Base-by-base conservation (phyloP, 2,329 filamentous ascomycete genomes). In the Aspergillus udagawae region DNA sequence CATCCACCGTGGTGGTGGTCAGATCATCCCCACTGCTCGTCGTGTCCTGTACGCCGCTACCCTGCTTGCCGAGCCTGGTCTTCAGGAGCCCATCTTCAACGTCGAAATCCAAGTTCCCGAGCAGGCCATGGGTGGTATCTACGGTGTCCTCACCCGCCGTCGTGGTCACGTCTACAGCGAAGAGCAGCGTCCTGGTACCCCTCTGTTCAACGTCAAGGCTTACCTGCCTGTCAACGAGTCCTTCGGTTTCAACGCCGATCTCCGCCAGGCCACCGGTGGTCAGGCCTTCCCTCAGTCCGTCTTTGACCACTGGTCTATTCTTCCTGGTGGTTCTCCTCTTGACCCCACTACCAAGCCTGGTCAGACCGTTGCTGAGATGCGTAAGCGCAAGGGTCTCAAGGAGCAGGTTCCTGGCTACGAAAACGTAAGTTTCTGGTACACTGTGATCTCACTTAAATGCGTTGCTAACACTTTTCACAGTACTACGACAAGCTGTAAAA, bases 331-430 rank as follows among this genome's bases (percentile, higher is more conserved):
- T 72, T 94, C 90, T 70, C 88, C 91, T 69, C 86, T 97, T 74
- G 93, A 99, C 81, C 67, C 80, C 76, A 88, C 86, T 73, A 86
- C 86, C 74, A 91, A 92, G 86, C 85, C 89, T 72, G 94, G 92
- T 77, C 79, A 85, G 76, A 83, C 97, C 71, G 91, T 97, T 71
- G 82, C 83, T 76, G 86, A 88, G 59, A 96, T 95, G 89, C 92
- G 94, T 77, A 97, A 97, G 88, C 91, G 93, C 82, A 99, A 99
- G 91, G 94, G 93, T 91, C 84, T 99, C 85, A 99, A 99, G 91
- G 82, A 89, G 75, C 86, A 91, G 73, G 90, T 97, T 77, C 93
- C 94, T 72, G 90, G 89, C 77, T 88, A 92, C 83, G 91, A 91
- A 77, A 96, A 97, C 86, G 91, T 94, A 86, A 91, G 91, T 90